Evolutionary conservation across 495 filamentous ascomycete genomes (phyloP).

Genomic region (Annulohypoxylon maeteangense): DNA sequence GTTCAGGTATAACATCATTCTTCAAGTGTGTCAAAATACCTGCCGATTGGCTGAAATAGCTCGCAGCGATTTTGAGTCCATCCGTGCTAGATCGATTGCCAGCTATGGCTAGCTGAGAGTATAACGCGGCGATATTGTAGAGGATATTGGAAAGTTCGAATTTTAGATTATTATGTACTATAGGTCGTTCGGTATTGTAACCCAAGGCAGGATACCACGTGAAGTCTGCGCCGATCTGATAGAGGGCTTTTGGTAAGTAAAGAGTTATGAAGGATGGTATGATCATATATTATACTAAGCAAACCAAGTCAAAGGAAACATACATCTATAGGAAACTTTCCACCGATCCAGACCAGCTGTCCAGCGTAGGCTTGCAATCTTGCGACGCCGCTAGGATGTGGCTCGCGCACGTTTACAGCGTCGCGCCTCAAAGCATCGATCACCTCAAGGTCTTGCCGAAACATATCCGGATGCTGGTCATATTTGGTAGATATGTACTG

Average conservation of each 20-base stretch:
- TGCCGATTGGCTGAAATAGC: conserved; percentile 89
- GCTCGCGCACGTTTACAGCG: conserved; percentile 86
- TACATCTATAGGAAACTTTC: conserved; percentile 97
- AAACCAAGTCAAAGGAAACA: conserved; percentile 44
- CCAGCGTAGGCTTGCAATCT: conserved; percentile 90
- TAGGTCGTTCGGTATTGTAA: conserved; percentile 83
- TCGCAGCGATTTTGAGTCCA: conserved; percentile 88
- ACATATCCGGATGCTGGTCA: conserved; percentile 99
- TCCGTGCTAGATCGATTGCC: conserved; percentile 81
- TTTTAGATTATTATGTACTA: conserved; percentile 90
- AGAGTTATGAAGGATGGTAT: not conserved
- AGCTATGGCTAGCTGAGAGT: conserved; percentile 88
- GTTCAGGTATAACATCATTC: conserved; percentile 79
- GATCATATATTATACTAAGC: not conserved
- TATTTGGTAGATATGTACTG: conserved; percentile 99
- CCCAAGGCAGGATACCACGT: conserved; percentile 94
- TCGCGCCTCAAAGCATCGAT: conserved; percentile 85
- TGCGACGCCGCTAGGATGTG: conserved; percentile 87
- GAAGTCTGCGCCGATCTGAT: conserved; percentile 91
- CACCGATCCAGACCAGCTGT: conserved; percentile 91
- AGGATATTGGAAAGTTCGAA: conserved; percentile 95
- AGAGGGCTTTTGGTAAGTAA: conserved; percentile 43
- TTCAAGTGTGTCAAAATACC: conserved; percentile 86
- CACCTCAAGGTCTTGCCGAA: conserved; percentile 84
- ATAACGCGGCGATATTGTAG: conserved; percentile 92